Percentiles rank a stretch among this genome's conserved stretches.
Conservation (phyloP, 768 basidiomycete genomes). For the Wakefieldia striispora region DNA sequence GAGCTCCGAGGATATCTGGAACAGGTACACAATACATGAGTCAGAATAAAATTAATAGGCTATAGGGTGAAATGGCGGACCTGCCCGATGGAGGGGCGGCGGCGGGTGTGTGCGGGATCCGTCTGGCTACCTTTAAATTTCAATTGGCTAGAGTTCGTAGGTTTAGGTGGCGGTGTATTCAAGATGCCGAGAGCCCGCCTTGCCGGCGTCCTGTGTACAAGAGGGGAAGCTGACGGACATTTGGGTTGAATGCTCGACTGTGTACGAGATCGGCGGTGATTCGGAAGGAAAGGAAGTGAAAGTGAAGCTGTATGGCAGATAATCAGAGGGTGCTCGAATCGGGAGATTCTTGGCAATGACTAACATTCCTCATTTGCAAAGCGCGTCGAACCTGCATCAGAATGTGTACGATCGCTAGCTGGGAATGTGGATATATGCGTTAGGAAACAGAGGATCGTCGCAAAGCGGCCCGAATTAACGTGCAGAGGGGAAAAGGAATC, state of each 20-base stretch:
- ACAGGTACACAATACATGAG: conserved; percentile 13
- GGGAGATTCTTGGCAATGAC: conserved; percentile 19
- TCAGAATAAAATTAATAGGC: conserved; percentile 12
- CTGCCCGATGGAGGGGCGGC: conserved; percentile 40
- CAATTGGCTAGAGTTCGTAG: conserved; percentile 49
- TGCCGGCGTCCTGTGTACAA: conserved; percentile 30
- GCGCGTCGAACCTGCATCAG: conserved; percentile 47
- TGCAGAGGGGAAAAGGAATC: not conserved
- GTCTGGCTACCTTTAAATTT: conserved; percentile 71
- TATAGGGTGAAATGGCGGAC: conserved; percentile 22
- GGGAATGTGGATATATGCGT: conserved; percentile 41
- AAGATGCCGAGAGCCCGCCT: conserved; percentile 37
- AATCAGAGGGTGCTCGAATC: conserved; percentile 21
- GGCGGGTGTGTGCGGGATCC: conserved; percentile 59
- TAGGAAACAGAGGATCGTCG: conserved; percentile 1
- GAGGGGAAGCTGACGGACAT: conserved; percentile 25
- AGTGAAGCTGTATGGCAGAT: conserved; percentile 44
- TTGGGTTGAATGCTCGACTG: conserved; percentile 50
- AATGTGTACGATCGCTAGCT: conserved; percentile 52
- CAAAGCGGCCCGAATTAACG: conserved; percentile 8
- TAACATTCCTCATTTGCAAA: conserved; percentile 52
- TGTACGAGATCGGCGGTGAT: conserved; percentile 54
- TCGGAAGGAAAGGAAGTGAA: conserved; percentile 56
- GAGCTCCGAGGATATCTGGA: conserved; percentile 50
- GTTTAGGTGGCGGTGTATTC: conserved; percentile 67